Evolutionary conservation across 2,329 filamentous ascomycete species (phyloP).

Genomic region (Epichloe bromicola): DNA sequence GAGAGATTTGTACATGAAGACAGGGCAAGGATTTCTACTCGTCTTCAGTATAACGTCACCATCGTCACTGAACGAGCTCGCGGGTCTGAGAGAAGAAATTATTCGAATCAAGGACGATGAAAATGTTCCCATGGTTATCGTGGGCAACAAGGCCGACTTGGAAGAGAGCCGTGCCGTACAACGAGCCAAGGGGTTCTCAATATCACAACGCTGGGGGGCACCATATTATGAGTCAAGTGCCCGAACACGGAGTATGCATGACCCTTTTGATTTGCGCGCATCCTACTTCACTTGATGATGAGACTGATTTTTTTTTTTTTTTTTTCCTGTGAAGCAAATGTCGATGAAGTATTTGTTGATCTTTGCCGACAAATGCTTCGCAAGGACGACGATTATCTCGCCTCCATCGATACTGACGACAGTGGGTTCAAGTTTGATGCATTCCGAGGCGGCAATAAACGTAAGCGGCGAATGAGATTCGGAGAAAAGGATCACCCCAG

Average conservation of each 20-base stretch:
- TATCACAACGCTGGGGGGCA: conserved; percentile 80
- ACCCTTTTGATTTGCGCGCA: not conserved
- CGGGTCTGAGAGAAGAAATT: conserved; percentile 75
- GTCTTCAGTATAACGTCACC: conserved; percentile 85
- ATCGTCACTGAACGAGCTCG: conserved; percentile 71
- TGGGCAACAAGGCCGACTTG: conserved; percentile 83
- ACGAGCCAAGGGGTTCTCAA: conserved; percentile 64
- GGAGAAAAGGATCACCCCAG: conserved; percentile 22
- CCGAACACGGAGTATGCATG: conserved; percentile 47
- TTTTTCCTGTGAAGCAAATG: conserved; percentile 47
- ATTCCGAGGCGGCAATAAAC: conserved; percentile 14
- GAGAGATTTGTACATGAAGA: conserved; percentile 85
- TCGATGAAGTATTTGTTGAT: conserved; percentile 81
- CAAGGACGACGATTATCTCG: conserved; percentile 44
- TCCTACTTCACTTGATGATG: not conserved
- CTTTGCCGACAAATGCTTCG: conserved; percentile 73
- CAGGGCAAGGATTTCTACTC: conserved; percentile 79
- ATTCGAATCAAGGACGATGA: conserved; percentile 84
- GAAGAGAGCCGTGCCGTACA: conserved; percentile 74
- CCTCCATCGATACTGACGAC: conserved; percentile 22
- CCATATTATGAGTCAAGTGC: conserved; percentile 89
- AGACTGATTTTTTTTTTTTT: not conserved
- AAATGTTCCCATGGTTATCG: conserved; percentile 74
- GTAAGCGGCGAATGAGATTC: conserved; percentile 17
- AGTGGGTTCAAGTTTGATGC: conserved; percentile 28